Percentiles rank a stretch among this genome's conserved stretches.
phyloP scores from a whole-genome alignment of 1,139 yeast species.

The Lodderomyces theae region DNA sequence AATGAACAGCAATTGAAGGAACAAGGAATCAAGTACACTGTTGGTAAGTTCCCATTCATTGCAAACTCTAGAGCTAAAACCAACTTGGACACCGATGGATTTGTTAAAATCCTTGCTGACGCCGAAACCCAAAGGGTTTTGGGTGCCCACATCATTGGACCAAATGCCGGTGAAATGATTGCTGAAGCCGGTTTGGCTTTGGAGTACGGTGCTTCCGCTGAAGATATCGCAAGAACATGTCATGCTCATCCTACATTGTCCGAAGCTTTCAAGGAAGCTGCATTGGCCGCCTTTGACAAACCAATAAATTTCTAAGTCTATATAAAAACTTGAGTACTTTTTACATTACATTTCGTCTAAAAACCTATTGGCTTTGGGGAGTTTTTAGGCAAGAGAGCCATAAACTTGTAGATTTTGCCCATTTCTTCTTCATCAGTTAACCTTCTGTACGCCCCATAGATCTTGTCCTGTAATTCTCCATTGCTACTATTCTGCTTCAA shows the following conservation, averaged over 20 bases:
- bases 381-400: slow-evolving; percentile 57
- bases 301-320: slow-evolving; percentile 69
- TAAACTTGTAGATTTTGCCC: slow-evolving; percentile 77
- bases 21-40: slow-evolving; percentile 86
- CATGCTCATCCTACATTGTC: slow-evolving; percentile 98
- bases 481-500: slow-evolving; percentile 31
- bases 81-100: slow-evolving; percentile 94
- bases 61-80: slow-evolving; percentile 99
- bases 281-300: slow-evolving; percentile 86
- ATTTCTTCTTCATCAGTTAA: slow-evolving; percentile 63
- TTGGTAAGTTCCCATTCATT: slow-evolving; percentile 97
- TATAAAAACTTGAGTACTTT: too few species aligned
- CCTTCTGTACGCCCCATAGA: slow-evolving; percentile 60
- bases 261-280: slow-evolving; percentile 99
- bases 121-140: slow-evolving; percentile 95
- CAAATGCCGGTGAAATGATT: slow-evolving; percentile 99
- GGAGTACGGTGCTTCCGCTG: slow-evolving; percentile 98
- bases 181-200: slow-evolving; percentile 97
- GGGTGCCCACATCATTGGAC: slow-evolving; percentile 97
- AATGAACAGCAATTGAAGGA: slow-evolving; percentile 94
- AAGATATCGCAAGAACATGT: slow-evolving; percentile 95
- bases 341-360: slow-evolving; percentile 13
- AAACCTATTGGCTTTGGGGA: slow-evolving; percentile 39
- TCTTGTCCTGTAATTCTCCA: slow-evolving; percentile 38
- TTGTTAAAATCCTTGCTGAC: slow-evolving; percentile 93